Evolutionary conservation across 31 red algal genomes (phyloP).

Genomic region (Endocladia muricata): DNA sequence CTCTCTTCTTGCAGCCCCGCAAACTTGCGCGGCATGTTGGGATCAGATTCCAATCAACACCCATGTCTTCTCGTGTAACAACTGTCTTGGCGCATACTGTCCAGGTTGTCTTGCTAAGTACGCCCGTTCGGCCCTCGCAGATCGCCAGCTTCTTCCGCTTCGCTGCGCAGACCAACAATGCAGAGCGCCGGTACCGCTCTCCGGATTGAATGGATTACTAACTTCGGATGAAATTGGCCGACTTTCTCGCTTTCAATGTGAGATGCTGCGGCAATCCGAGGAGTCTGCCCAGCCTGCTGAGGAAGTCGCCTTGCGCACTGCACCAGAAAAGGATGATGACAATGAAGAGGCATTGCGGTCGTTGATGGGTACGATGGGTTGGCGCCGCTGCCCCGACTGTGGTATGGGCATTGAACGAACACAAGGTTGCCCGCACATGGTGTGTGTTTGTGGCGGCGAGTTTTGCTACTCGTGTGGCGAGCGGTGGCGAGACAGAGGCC

Average conservation of each 20-base stretch:
- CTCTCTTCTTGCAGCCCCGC: constrained; percentile 48
- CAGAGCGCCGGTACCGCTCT: constrained; percentile 47
- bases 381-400: constrained; percentile 58
- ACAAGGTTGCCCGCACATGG: constrained; percentile 48
- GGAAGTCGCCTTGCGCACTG: neutral
- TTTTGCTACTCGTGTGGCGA: constrained; percentile 69
- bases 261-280: constrained; percentile 13
- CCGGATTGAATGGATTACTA: constrained; percentile 23
- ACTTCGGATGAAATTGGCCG: constrained; percentile 22
- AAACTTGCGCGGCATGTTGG: constrained; percentile 49
- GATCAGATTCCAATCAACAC: constrained; percentile 7
- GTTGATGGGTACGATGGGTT: constrained; percentile 29
- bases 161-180: constrained; percentile 33
- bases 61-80: constrained; percentile 37
- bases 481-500: constrained; percentile 27
- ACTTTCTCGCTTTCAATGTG: constrained; percentile 38
- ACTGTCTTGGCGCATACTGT: constrained; percentile 33
- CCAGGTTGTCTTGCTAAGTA: constrained; percentile 43
- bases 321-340: neutral
- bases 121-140: constrained; percentile 33
- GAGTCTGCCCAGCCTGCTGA: neutral
- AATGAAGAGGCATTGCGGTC: neutral
- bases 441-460: constrained; percentile 47
- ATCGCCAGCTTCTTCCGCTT: constrained; percentile 36
- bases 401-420: constrained; percentile 54